Conservation (phyloP, 371 early-diverging fungal genomes). For the Phascolomyces articulosus region DNA sequence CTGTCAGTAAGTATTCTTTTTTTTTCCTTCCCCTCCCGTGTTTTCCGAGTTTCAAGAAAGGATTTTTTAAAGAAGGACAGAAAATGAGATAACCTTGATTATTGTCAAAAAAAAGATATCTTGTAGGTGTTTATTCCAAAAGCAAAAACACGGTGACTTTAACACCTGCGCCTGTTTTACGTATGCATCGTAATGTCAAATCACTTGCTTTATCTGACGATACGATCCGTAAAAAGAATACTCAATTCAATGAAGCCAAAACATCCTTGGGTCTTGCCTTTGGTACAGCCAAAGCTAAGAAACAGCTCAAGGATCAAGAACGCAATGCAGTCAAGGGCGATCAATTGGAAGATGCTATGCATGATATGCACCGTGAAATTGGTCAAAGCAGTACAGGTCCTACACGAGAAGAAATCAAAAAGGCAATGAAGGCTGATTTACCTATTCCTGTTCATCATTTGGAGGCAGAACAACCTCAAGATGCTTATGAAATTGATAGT, state of each 20-base stretch:
- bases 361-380: slow-evolving; percentile 61
- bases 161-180: slow-evolving; percentile 67
- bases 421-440: slow-evolving; percentile 54
- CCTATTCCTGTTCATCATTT: slow-evolving; percentile 77
- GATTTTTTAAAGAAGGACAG: too few species aligned
- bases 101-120: slow-evolving; percentile 59
- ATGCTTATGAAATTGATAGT: slow-evolving; percentile 75
- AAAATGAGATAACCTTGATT: too few species aligned
- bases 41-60: too few species aligned
- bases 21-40: too few species aligned
- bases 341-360: slow-evolving; percentile 61
- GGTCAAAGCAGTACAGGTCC: slow-evolving; percentile 51
- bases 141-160: slow-evolving; percentile 65
- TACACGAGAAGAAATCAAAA: slow-evolving; percentile 54
- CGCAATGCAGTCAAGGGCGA: slow-evolving; percentile 75
- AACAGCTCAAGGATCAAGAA: slow-evolving; percentile 78
- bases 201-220: slow-evolving; percentile 41
- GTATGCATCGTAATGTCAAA: slow-evolving; percentile 70
- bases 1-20: slow-evolving; percentile 65
- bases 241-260: slow-evolving; percentile 50
- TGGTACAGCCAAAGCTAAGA: slow-evolving; percentile 85
- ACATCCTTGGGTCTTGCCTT: slow-evolving; percentile 87
- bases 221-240: slow-evolving; percentile 19
- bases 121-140: slow-evolving; percentile 78
- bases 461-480: slow-evolving; percentile 64